phyloP scores from a whole-genome alignment of 2,329 filamentous ascomycete species.

The Epichloe bromicola region DNA sequence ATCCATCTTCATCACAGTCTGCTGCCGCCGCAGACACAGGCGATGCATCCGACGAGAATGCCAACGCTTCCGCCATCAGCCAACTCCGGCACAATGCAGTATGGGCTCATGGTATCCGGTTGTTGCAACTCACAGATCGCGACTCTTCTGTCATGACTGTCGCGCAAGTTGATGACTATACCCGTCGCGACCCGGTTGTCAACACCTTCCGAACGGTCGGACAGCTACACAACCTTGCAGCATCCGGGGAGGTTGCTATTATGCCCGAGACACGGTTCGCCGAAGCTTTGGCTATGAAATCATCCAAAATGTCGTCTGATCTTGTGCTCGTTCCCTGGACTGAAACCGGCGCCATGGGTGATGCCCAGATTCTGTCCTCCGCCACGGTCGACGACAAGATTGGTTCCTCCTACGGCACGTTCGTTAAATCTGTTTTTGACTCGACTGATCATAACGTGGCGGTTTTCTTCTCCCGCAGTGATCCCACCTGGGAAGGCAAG shows the following conservation, averaged over 20 bases:
- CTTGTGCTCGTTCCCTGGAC: conserved; percentile 83
- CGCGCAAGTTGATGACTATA: conserved; percentile 64
- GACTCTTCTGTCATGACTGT: conserved; percentile 93
- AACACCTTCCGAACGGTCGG: conserved; percentile 87
- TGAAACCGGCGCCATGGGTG: conserved; percentile 62
- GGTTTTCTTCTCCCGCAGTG: conserved; percentile 60
- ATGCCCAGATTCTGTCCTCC: conserved; percentile 28
- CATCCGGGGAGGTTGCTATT: conserved; percentile 69
- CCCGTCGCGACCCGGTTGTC: conserved; percentile 66
- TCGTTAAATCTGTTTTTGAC: conserved; percentile 56
- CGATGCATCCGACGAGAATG: conserved; percentile 8
- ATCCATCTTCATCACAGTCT: conserved; percentile 16
- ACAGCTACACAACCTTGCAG: conserved; percentile 68
- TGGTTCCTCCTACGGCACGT: conserved; percentile 49
- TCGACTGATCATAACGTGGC: conserved; percentile 58
- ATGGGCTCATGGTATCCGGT: conserved; percentile 70
- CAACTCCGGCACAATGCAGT: conserved; percentile 21
- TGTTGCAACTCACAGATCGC: conserved; percentile 81
- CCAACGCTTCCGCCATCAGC: conserved; percentile 2
- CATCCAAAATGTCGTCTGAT: conserved; percentile 56
- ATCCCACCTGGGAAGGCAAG: conserved; percentile 24
- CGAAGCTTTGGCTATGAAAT: conserved; percentile 59
- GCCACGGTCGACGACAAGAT: conserved; percentile 23
- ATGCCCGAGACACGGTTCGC: conserved; percentile 68
- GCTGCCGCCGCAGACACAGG: background rate